phyloP scores from a whole-genome alignment of 768 basidiomycete genomes.

The Floccularia luteovirens region DNA sequence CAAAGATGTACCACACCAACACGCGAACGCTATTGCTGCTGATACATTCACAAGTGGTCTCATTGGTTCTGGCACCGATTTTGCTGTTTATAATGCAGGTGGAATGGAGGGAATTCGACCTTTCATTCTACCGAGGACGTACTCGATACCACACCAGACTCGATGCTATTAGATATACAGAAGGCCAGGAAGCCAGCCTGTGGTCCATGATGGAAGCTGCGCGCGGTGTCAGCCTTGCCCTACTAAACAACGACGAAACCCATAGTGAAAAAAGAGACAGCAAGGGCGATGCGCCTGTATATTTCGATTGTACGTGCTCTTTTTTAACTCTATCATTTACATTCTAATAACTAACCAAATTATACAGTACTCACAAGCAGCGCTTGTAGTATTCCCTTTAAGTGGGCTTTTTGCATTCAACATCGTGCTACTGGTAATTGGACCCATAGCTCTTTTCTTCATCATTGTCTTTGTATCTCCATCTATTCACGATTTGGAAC shows the following conservation, averaged over 20 bases:
- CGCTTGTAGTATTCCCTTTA: slow-evolving; percentile 49
- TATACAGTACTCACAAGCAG: slow-evolving; percentile 48
- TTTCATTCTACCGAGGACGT: slow-evolving; percentile 72
- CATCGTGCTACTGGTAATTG: slow-evolving; percentile 50
- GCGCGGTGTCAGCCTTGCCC: slow-evolving; percentile 40
- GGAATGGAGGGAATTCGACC: slow-evolving; percentile 67
- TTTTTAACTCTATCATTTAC: neutral
- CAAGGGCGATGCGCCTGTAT: slow-evolving; percentile 40
- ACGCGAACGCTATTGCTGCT: slow-evolving; percentile 61
- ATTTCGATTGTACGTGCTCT: slow-evolving; percentile 60
- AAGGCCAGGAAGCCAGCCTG: slow-evolving; percentile 43
- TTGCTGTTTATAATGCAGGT: slow-evolving; percentile 48
- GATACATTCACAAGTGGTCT: slow-evolving; percentile 63
- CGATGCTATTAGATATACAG: slow-evolving; percentile 56
- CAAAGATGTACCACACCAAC: slow-evolving; percentile 51
- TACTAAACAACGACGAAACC: slow-evolving; percentile 38
- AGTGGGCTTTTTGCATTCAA: slow-evolving; percentile 45
- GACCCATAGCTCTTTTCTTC: slow-evolving; percentile 46
- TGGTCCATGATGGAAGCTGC: slow-evolving; percentile 79
- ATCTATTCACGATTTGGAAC: slow-evolving; percentile 7
- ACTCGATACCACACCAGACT: slow-evolving; percentile 73
- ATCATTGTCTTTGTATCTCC: slow-evolving; percentile 24
- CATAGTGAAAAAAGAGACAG: slow-evolving; percentile 11
- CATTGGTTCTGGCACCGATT: slow-evolving; percentile 70
- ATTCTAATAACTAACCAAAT: too few species aligned